Conservation (phyloP, 106 monocot genomes). For the Allium cepa region DNA sequence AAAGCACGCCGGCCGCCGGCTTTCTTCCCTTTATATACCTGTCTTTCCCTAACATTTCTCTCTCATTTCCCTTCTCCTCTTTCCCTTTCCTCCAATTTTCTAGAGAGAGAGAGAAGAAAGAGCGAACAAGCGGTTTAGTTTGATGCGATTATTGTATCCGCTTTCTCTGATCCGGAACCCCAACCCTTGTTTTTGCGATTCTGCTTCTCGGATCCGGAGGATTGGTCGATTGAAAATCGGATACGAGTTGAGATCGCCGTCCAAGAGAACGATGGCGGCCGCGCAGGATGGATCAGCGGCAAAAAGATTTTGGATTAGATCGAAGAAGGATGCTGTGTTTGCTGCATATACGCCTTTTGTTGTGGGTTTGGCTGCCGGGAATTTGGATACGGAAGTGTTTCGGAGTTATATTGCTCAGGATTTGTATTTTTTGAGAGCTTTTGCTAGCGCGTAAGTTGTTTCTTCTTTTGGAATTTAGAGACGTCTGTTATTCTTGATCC, state of each 20-base stretch:
- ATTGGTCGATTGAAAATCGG: constrained; percentile 8
- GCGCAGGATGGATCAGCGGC: constrained; percentile 52
- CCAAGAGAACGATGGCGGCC: constrained; percentile 15
- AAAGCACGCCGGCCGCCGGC: constrained; percentile 41
- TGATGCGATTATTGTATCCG: constrained; percentile 22
- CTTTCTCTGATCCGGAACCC: constrained; percentile 12
- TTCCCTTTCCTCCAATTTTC: background rate
- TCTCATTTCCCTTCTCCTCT: background rate
- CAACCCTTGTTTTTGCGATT: constrained; percentile 3
- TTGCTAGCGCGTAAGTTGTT: constrained; percentile 65
- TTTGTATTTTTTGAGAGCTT: constrained; percentile 64
- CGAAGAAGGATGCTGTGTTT: constrained; percentile 42
- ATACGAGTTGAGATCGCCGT: background rate
- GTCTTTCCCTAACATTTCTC: background rate
- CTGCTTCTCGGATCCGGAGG: constrained; percentile 2
- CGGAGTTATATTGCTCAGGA: constrained; percentile 71
- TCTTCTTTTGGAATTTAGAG: background rate
- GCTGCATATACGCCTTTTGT: constrained; percentile 72
- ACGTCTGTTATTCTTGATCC: background rate
- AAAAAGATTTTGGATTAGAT: constrained; percentile 60
- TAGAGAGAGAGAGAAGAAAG: background rate
- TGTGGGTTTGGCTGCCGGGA: constrained; percentile 65
- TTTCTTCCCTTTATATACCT: constrained; percentile 23
- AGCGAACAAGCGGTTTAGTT: background rate
- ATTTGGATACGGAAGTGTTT: constrained; percentile 57